These are phyloP conservation scores for Nephelium lappaceum DNA, from an alignment of 345 rosid genomes.

Conservation along the genomic window DNA sequence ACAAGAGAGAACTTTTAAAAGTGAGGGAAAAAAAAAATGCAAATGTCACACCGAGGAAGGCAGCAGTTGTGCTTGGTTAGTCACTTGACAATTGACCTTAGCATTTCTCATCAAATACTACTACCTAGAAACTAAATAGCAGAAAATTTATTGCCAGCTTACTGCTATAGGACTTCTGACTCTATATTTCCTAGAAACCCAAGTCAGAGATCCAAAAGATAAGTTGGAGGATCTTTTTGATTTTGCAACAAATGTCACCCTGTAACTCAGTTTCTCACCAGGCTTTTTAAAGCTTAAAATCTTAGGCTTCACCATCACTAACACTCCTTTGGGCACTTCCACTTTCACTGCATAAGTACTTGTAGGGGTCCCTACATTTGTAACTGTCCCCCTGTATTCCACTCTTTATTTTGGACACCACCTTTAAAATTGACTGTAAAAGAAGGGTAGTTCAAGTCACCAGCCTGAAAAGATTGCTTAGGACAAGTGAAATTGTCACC, in stretches of 20 bases:
- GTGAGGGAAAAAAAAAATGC: too few species aligned
- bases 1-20: too few species aligned
- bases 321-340: slow-evolving; percentile 42
- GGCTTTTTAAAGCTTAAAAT: slow-evolving; percentile 36
- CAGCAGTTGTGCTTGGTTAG: too few species aligned
- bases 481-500: slow-evolving; percentile 37
- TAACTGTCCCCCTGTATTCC: slow-evolving; percentile 14
- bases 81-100: neutral
- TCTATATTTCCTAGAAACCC: slow-evolving; percentile 51
- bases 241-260: slow-evolving; percentile 39
- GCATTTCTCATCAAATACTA: neutral
- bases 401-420: too few species aligned
- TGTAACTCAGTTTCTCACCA: slow-evolving; percentile 59
- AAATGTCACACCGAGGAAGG: too few species aligned
- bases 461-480: slow-evolving; percentile 21
- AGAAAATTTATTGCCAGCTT: slow-evolving; percentile 40
- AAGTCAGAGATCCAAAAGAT: slow-evolving; percentile 59
- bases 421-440: slow-evolving; percentile 47
- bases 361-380: slow-evolving; percentile 41
- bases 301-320: slow-evolving; percentile 38
- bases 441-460: slow-evolving; percentile 62
- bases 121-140: neutral
- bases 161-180: slow-evolving; percentile 75
- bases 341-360: slow-evolving; percentile 41
- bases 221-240: slow-evolving; percentile 9